Conservation (phyloP, 257 asterid species). For the Solanum bukasovii region DNA sequence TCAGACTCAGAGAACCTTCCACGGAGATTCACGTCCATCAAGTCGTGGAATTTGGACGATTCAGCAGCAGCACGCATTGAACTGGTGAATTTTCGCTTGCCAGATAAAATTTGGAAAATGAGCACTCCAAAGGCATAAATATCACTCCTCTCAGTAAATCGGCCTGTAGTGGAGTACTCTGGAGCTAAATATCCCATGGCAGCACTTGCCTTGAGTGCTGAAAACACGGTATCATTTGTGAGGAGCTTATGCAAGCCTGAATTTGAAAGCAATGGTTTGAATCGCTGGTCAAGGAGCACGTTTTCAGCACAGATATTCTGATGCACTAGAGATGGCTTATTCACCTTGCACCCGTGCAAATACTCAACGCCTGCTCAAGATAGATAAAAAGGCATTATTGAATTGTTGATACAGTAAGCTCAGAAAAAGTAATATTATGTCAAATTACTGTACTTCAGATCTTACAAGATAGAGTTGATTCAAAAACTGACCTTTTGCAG, state of each 20-base stretch:
- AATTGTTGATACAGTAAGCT: background rate
- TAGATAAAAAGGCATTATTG: background rate
- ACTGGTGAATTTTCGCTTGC: constrained; percentile 34
- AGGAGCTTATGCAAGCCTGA: constrained; percentile 82
- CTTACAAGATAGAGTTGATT: background rate
- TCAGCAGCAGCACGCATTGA: constrained; percentile 55
- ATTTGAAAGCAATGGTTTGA: constrained; percentile 62
- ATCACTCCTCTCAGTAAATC: constrained; percentile 85
- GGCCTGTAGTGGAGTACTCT: constrained; percentile 69
- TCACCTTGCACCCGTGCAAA: constrained; percentile 48
- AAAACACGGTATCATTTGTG: constrained; percentile 68
- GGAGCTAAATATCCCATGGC: constrained; percentile 98
- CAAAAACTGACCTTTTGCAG: constrained; percentile 61
- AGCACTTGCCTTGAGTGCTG: constrained; percentile 80
- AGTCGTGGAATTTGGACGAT: constrained; percentile 33
- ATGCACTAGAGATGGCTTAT: constrained; percentile 65
- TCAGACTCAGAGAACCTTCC: constrained; percentile 47
- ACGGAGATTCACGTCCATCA: constrained; percentile 45
- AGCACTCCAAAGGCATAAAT: constrained; percentile 85
- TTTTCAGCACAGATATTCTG: constrained; percentile 80
- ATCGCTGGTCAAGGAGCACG: constrained; percentile 50
- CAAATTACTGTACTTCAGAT: background rate
- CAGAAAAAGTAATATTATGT: background rate
- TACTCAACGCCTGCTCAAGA: constrained; percentile 58
- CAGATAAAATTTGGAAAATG: constrained; percentile 72